A percentile compares a stretch with the other conserved stretches of the same genome.
These are phyloP conservation scores for Selaginella moellendorffii DNA, from an alignment of 75 land plant genomes.

Conservation along the genomic window DNA sequence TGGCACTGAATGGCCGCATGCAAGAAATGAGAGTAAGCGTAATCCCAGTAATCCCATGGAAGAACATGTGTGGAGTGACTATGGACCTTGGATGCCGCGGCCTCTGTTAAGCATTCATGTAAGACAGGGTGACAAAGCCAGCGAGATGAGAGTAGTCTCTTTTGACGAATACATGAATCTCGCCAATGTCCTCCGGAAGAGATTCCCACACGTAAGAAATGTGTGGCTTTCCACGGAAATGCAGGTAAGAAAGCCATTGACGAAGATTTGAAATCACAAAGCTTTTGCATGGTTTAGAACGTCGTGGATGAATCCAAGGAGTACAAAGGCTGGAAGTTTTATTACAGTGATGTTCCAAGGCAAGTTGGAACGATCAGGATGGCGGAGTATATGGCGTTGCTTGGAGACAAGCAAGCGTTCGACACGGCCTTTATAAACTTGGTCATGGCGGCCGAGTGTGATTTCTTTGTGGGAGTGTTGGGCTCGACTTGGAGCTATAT, in stretches of 20 bases:
- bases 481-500: constrained; percentile 80
- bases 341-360: constrained; percentile 54
- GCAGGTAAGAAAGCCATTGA: constrained; percentile 54
- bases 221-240: constrained; percentile 70
- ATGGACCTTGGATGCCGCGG: constrained; percentile 61
- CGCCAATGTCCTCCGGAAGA: constrained; percentile 17
- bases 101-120: constrained; percentile 82
- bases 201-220: constrained; percentile 16
- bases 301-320: constrained; percentile 40
- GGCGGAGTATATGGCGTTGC: constrained; percentile 60
- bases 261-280: constrained; percentile 34
- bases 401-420: constrained; percentile 56
- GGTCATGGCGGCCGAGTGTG: constrained; percentile 62
- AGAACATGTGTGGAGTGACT: constrained; percentile 44
- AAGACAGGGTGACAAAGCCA: constrained; percentile 81
- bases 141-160: constrained; percentile 30
- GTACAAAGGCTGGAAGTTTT: constrained; percentile 53
- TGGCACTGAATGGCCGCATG: constrained; percentile 16
- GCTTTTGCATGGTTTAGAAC: constrained; percentile 29
- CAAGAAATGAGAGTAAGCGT: background rate
- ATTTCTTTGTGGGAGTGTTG: constrained; percentile 61
- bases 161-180: constrained; percentile 26
- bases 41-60: too few species aligned
- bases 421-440: constrained; percentile 75
- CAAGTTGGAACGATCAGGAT: constrained; percentile 55